Evolutionary conservation across 805 yeast species (phyloP).

Genomic region (Cyberlindnera saturnus): DNA sequence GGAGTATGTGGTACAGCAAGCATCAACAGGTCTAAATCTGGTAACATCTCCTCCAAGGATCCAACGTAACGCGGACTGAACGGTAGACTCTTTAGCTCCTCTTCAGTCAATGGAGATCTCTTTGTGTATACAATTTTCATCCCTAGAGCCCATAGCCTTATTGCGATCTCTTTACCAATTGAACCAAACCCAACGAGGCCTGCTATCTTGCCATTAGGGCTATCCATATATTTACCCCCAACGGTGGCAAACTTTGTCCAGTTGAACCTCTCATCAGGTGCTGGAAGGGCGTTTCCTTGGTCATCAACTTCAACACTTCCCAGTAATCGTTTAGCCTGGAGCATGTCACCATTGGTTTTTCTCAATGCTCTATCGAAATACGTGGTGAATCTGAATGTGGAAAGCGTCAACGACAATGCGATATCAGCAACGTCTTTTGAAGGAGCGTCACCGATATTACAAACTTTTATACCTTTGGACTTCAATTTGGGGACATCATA

Average conservation of each 20-base stretch:
- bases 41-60: slow-evolving; percentile 38
- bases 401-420: slow-evolving; percentile 51
- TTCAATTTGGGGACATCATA: slow-evolving; percentile 40
- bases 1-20: slow-evolving; percentile 60
- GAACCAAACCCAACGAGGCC: slow-evolving; percentile 70
- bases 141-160: slow-evolving; percentile 48
- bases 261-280: slow-evolving; percentile 29
- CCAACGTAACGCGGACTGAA: slow-evolving; percentile 39
- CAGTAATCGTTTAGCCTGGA: slow-evolving; percentile 34
- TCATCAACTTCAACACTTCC: slow-evolving; percentile 27
- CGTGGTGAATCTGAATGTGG: slow-evolving; percentile 52
- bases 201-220: slow-evolving; percentile 51
- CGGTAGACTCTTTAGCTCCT: slow-evolving; percentile 33
- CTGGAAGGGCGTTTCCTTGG: slow-evolving; percentile 23
- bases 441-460: slow-evolving; percentile 55
- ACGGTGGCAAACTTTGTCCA: slow-evolving; percentile 38
- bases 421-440: slow-evolving; percentile 68
- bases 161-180: slow-evolving; percentile 61
- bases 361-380: slow-evolving; percentile 38
- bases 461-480: slow-evolving; percentile 44
- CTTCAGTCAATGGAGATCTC: slow-evolving; percentile 35
- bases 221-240: slow-evolving; percentile 38
- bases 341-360: slow-evolving; percentile 33
- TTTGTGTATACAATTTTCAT: slow-evolving; percentile 60
- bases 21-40: slow-evolving; percentile 47